Evolutionary conservation across 805 yeast species (phyloP), one percentile per base, ranked within the genome.

Genomic region (Pichia nakasei): DNA sequence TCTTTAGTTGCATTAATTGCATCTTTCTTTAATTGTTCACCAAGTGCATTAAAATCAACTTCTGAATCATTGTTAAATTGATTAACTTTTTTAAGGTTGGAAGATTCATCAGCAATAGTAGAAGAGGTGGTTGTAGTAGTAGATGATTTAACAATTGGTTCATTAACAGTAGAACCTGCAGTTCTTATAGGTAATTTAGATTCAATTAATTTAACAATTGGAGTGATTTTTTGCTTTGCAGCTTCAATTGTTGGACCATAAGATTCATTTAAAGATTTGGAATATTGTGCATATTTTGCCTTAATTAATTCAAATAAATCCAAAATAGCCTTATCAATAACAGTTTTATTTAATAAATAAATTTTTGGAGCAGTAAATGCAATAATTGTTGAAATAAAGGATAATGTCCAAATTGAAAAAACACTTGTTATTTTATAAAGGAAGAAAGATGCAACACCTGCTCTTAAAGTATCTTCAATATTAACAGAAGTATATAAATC

Each of bases 291-390:
- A 26, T 77, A 56, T 63, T 80, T 78, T 37, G 67, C 72, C 55
- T 70, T 72, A 39, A 78, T 78, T 31, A 73, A 47, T 43, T 68
- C 60, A 39, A 69, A 57, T 52, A 62, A 66, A 40, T 69, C 64
- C 42, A 70, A 72, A 36, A 79, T 73, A 37, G 76, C 73, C 39
- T 75, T 75, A 66, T 84, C 88, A 58, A 89, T 83, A 69, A 85
- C 82, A 58, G 72, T 72, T 73, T 86, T 80, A 75, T 84, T 79
- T 53, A 73, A 72, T 55, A 76, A 67, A 72, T 89, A 91, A 49
- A 82, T 57, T 24, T 74, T 76, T 47, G 97, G 97, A 37, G 76
- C 68, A 37, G 94, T 65, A 73, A 91, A 91, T 15, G 82, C 72
- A 19, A 70, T 58, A 39, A 85, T 63, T 39, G 80, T 78, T 37